Evolutionary conservation across 1,139 yeast genomes (phyloP).

Genomic region (Yamadazyma buinensis): DNA sequence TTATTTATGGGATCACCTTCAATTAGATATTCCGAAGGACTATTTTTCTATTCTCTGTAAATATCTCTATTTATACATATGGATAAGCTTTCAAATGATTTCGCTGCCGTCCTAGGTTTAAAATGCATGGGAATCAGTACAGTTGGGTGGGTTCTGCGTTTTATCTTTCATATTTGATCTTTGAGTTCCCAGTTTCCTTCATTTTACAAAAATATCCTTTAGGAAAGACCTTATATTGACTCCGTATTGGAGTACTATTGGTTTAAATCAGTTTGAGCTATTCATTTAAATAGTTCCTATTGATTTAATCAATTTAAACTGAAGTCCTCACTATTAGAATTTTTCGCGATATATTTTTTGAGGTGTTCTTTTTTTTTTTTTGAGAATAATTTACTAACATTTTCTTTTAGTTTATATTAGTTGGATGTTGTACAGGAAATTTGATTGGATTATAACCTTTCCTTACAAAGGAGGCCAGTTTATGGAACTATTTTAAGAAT

Average conservation of each 20-base stretch:
- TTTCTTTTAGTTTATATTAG: constrained; percentile 51
- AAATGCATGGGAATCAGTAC: constrained; percentile 46
- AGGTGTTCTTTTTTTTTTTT: too few relatives aligned
- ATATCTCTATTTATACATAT: too few relatives aligned
- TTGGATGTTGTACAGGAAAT: constrained; percentile 67
- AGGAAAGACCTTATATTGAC: constrained; percentile 25
- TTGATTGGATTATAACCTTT: constrained; percentile 72
- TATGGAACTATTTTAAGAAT: constrained; percentile 45
- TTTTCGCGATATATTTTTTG: too few relatives aligned
- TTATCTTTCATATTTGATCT: constrained; percentile 49
- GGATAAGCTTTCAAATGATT: constrained; percentile 59
- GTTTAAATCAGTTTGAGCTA: too few relatives aligned
- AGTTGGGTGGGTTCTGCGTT: constrained; percentile 58
- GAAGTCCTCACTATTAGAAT: too few relatives aligned
- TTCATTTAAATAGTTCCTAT: too few relatives aligned
- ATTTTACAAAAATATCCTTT: constrained; percentile 36
- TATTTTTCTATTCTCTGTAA: too few relatives aligned
- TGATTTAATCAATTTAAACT: too few relatives aligned
- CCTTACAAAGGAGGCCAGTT: constrained; percentile 45
- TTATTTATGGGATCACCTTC: too few relatives aligned
- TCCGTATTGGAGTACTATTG: too few relatives aligned
- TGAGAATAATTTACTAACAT: too few relatives aligned
- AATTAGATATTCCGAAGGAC: too few relatives aligned
- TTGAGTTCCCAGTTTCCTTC: constrained; percentile 43
- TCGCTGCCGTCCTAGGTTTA: constrained; percentile 61